phyloP scores from a whole-genome alignment of 2,329 filamentous ascomycete species.

The Epichloe coenophiala region DNA sequence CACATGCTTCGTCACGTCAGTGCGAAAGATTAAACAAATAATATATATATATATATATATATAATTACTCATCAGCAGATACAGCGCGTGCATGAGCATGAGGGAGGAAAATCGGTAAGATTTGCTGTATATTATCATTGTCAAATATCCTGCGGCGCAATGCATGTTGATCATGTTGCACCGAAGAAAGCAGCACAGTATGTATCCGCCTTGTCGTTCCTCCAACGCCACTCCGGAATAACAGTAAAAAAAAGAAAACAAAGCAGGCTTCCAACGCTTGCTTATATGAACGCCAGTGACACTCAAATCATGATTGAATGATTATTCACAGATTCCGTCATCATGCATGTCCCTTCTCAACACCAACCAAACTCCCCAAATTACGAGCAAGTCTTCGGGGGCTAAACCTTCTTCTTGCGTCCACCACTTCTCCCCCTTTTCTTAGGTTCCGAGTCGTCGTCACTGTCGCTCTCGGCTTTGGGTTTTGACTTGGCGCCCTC shows the following conservation, averaged over 20 bases:
- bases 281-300: constrained; percentile 12
- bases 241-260: not conserved
- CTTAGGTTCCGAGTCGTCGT: constrained; percentile 36
- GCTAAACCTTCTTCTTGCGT: constrained; percentile 33
- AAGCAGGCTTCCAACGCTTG: constrained; percentile 9
- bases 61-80: not conserved
- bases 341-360: not conserved
- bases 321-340: not conserved
- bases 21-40: not conserved
- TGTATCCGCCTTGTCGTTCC: constrained; percentile 2
- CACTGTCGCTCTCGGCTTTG: constrained; percentile 39
- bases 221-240: constrained; percentile 13
- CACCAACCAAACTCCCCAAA: not conserved
- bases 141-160: not conserved
- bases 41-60: too few relatives aligned
- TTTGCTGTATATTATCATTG: too few relatives aligned
- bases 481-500: constrained; percentile 25
- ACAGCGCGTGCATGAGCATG: not conserved
- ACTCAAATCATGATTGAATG: not conserved
- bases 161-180: not conserved
- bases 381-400: not conserved
- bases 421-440: constrained; percentile 32
- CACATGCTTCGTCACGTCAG: not conserved
- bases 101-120: too few relatives aligned
- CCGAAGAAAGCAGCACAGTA: not conserved